phyloP scores from a whole-genome alignment of 2,329 filamentous ascomycete genomes.

The Sclerotinia borealis region DNA sequence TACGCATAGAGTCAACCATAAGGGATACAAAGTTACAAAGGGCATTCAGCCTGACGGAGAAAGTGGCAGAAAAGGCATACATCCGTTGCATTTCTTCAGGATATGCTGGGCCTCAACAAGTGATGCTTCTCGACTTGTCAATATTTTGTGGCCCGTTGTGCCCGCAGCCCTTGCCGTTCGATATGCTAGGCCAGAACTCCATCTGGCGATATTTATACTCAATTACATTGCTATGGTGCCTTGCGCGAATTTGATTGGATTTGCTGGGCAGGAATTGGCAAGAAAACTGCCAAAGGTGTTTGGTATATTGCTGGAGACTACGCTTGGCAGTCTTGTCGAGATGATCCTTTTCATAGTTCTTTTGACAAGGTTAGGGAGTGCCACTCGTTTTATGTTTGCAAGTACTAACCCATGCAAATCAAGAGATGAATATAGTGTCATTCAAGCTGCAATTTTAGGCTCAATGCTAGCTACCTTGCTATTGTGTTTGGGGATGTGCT shows the following conservation, averaged over 20 bases:
- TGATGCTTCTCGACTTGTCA: conserved; percentile 57
- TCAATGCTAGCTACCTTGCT: conserved; percentile 78
- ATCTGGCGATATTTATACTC: conserved; percentile 61
- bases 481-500: conserved; percentile 73
- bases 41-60: conserved; percentile 50
- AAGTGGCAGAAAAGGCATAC: conserved; percentile 60
- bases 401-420: neutral
- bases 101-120: conserved; percentile 61
- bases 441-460: conserved; percentile 76
- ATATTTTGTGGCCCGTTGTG: conserved; percentile 70
- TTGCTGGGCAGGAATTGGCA: conserved; percentile 65
- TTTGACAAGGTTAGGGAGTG: conserved; percentile 37
- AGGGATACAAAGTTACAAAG: conserved; percentile 30
- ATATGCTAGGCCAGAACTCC: conserved; percentile 48
- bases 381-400: neutral
- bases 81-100: conserved; percentile 56
- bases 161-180: conserved; percentile 62
- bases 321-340: conserved; percentile 70
- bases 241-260: conserved; percentile 68
- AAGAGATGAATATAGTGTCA: conserved; percentile 54
- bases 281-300: conserved; percentile 70
- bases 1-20: conserved; percentile 17
- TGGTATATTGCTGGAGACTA: conserved; percentile 56
- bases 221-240: conserved; percentile 75
- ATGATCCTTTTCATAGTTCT: conserved; percentile 78